These are phyloP conservation scores for Colletotrichum brevisporum DNA, from an alignment of 2,329 filamentous ascomycete species.

Conservation along the genomic window DNA sequence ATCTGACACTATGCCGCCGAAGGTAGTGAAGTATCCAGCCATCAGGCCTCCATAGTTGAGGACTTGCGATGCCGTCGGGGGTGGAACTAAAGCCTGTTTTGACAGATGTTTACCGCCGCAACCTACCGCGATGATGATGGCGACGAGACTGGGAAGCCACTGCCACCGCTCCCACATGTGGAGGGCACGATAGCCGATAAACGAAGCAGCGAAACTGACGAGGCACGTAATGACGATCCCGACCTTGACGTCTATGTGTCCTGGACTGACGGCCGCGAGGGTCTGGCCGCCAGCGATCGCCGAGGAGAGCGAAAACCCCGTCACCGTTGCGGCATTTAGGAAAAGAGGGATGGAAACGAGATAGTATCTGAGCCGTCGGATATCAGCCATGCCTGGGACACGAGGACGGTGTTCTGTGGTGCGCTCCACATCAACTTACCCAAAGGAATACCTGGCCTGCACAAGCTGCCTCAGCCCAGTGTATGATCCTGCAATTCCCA, in stretches of 20 bases:
- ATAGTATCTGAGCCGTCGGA: constrained; percentile 55
- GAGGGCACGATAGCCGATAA: constrained; percentile 68
- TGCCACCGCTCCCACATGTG: constrained; percentile 70
- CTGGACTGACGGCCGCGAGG: constrained; percentile 61
- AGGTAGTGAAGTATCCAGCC: constrained; percentile 68
- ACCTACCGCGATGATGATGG: constrained; percentile 66
- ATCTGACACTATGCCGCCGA: constrained; percentile 69
- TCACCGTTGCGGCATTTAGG: constrained; percentile 70
- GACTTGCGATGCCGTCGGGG: constrained; percentile 55
- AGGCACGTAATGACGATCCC: constrained; percentile 70
- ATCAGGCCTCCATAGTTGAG: constrained; percentile 62
- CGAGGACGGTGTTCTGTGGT: no score
- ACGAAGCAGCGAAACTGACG: constrained; percentile 66
- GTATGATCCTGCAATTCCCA: constrained; percentile 67
- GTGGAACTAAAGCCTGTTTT: constrained; percentile 58
- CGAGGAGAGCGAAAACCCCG: constrained; percentile 70
- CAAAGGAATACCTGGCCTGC: constrained; percentile 73
- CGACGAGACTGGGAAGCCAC: constrained; percentile 69
- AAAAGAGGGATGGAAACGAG: constrained; percentile 66
- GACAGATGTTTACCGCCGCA: constrained; percentile 65
- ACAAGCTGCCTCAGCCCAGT: constrained; percentile 73
- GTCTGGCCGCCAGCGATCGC: constrained; percentile 69
- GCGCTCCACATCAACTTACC: constrained; percentile 49
- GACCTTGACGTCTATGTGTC: constrained; percentile 63
- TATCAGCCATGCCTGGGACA: constrained; percentile 1